Evolutionary conservation across 2,329 filamentous ascomycete genomes (phyloP), one percentile per base, ranked within the genome.

Genomic region (Stromatinia cepivora): DNA sequence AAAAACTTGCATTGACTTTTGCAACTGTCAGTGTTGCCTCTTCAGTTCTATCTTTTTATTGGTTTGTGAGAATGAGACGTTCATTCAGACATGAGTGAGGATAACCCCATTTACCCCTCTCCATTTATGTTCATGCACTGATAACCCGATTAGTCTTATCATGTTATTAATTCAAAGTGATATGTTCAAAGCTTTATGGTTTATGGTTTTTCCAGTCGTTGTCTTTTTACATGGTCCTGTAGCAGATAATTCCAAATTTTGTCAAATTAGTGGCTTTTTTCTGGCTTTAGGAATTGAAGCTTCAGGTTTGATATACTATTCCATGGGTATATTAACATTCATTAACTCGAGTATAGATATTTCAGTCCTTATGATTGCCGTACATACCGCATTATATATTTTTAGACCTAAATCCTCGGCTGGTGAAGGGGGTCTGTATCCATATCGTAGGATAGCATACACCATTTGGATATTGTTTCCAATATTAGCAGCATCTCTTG

Each of bases 131-230:
- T 70, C 34, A 46, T 39, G 25, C 56, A 34, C 73, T 65, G 31
- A 63, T 63, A 64, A 25, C 58, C 56, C 1, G 39, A 22, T 15
- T 71, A 92, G 90, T 72, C 84, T 94, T 67, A 90, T 94, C 69
- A 87, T 94, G 84, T 79, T 93, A 52, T 82, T 94, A 20, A 88
- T 94, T 59, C 84, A 88, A 71, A 90, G 89, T 73, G 90, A 93
- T 78, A 85, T 91, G 76, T 86, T 89, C 79, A 91, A 92, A 78
- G 86, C 88, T 3, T 76, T 88, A 3, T 92, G 88, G 86, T 88
- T 90, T 71, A 83, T 92, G 71, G 79, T 91, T 54, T 90, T 88
- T 73, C 85, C 90, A 0, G 80, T 87, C 2, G 84, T 88, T 28
- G 85, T 85, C 28, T 84, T 93, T 46, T 77, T 79, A 1, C 77